A percentile compares a stretch with the other conserved stretches of the same genome.
Evolutionary conservation across 83 land plant genomes (phyloP).

Genomic region (Diphasiastrum complanatum): DNA sequence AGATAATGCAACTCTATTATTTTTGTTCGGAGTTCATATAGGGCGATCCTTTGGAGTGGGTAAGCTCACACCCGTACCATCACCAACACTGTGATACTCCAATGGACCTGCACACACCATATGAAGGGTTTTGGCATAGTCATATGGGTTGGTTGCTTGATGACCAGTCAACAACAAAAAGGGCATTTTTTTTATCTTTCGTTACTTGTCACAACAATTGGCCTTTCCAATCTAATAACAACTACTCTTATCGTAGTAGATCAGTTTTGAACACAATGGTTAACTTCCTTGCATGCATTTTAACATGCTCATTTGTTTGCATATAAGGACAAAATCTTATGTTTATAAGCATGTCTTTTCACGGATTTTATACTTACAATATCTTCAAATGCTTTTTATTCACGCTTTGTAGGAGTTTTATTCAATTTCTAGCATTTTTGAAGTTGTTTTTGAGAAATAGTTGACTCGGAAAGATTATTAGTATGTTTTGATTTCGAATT

Average conservation of each 20-base stretch:
- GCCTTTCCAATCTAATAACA: not conserved
- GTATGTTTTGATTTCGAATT: not conserved
- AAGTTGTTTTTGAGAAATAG: no score
- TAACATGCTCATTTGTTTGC: no score
- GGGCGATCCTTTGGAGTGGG: slow-evolving; percentile 79
- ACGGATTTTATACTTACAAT: no score
- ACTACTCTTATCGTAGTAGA: not conserved
- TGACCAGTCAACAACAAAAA: slow-evolving; percentile 24
- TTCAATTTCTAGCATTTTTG: no score
- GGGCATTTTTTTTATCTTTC: slow-evolving; percentile 21
- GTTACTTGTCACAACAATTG: not conserved
- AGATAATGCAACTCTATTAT: not conserved
- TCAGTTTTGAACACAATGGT: no score
- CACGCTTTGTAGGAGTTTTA: no score
- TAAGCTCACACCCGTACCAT: slow-evolving; percentile 69
- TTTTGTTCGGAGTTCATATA: slow-evolving; percentile 5
- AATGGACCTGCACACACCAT: slow-evolving; percentile 68
- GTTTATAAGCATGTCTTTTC: no score
- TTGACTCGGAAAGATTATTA: no score
- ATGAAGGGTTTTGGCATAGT: slow-evolving; percentile 72
- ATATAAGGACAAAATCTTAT: no score
- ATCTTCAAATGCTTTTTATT: no score
- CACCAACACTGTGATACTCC: slow-evolving; percentile 63
- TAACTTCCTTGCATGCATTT: not conserved
- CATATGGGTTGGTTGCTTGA: slow-evolving; percentile 77